Evolutionary conservation across 1,139 yeast genomes (phyloP).

Genomic region (Fermentozyma sake): DNA sequence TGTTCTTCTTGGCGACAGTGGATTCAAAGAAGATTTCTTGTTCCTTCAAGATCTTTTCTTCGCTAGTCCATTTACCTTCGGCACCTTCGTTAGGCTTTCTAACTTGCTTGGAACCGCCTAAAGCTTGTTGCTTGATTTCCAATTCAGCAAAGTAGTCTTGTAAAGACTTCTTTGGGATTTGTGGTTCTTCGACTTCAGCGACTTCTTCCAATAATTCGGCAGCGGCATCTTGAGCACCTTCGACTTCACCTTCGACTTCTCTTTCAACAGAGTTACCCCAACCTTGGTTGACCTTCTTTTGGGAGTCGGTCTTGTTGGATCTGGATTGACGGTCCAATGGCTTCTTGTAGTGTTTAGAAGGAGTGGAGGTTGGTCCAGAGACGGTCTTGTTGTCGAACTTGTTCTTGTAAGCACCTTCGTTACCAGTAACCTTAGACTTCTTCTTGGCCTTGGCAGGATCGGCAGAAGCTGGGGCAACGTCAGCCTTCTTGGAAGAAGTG

Average conservation of each 20-base stretch:
- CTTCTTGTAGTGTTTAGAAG: slow-evolving; percentile 56
- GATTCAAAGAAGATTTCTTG: slow-evolving; percentile 54
- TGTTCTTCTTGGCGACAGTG: slow-evolving; percentile 55
- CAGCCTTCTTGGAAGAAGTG: slow-evolving; percentile 86
- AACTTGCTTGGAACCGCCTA: slow-evolving; percentile 36
- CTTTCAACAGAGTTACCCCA: slow-evolving; percentile 80
- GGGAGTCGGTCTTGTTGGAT: slow-evolving; percentile 77
- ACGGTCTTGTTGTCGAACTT: slow-evolving; percentile 69
- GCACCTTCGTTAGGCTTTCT: slow-evolving; percentile 61
- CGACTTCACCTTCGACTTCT: slow-evolving; percentile 58
- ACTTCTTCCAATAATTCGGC: slow-evolving; percentile 39
- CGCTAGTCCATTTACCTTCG: slow-evolving; percentile 54
- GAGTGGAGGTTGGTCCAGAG: slow-evolving; percentile 52
- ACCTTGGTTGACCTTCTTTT: slow-evolving; percentile 72
- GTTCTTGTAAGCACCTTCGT: slow-evolving; percentile 85
- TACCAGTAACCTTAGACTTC: slow-evolving; percentile 67
- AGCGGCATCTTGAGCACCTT: slow-evolving; percentile 59
- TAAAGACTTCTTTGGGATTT: slow-evolving; percentile 54
- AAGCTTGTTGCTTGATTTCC: slow-evolving; percentile 43
- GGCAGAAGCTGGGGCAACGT: slow-evolving; percentile 78
- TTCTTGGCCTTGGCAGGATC: slow-evolving; percentile 78
- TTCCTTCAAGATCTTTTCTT: slow-evolving; percentile 59
- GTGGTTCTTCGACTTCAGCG: slow-evolving; percentile 34
- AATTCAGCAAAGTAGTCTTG: slow-evolving; percentile 71
- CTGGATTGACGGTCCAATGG: slow-evolving; percentile 82